Percentiles rank a stretch among this genome's conserved stretches.
Evolutionary conservation across 2,329 filamentous ascomycete species (phyloP).

Genomic region (Aspergillus jensenii): DNA sequence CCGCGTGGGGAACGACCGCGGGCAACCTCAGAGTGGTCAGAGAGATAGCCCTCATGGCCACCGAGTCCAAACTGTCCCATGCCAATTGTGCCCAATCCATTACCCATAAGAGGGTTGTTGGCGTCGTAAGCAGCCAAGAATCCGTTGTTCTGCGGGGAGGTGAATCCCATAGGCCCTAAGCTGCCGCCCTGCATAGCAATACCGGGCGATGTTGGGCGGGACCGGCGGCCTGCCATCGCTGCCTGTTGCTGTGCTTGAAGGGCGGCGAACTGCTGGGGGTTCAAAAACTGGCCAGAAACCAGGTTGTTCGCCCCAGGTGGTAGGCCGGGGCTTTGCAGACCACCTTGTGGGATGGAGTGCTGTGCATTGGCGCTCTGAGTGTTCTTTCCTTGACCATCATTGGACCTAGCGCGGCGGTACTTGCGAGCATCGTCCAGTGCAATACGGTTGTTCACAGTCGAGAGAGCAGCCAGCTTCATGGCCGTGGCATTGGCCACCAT

Average conservation of each 20-base stretch:
- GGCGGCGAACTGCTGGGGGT: constrained; percentile 78
- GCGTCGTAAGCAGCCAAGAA: constrained; percentile 85
- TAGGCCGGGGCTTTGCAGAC: constrained; percentile 61
- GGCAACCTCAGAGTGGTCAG: constrained; percentile 87
- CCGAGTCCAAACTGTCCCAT: constrained; percentile 70
- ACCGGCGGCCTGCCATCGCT: constrained; percentile 66
- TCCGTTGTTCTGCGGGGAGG: constrained; percentile 90
- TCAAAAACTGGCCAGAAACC: constrained; percentile 83
- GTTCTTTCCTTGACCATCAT: constrained; percentile 62
- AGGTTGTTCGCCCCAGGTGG: constrained; percentile 74
- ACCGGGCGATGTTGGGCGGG: constrained; percentile 85
- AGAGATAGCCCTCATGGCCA: constrained; percentile 81
- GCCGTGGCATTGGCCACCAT: constrained; percentile 99
- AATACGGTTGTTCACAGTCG: constrained; percentile 97
- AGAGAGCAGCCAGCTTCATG: constrained; percentile 96
- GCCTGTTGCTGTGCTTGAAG: constrained; percentile 68
- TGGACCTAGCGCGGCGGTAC: constrained; percentile 86
- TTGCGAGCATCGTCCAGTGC: constrained; percentile 96
- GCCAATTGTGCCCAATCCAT: constrained; percentile 68
- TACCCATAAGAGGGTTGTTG: constrained; percentile 68
- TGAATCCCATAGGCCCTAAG: constrained; percentile 68
- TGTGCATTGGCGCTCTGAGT: constrained; percentile 41
- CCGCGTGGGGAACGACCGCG: constrained; percentile 90
- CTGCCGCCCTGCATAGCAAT: constrained; percentile 70
- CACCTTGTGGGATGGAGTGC: constrained; percentile 64